Percentiles rank a stretch among this genome's conserved stretches.
Evolutionary conservation across 2,329 filamentous ascomycete species (phyloP).

Genomic region (Penicillium sp.): DNA sequence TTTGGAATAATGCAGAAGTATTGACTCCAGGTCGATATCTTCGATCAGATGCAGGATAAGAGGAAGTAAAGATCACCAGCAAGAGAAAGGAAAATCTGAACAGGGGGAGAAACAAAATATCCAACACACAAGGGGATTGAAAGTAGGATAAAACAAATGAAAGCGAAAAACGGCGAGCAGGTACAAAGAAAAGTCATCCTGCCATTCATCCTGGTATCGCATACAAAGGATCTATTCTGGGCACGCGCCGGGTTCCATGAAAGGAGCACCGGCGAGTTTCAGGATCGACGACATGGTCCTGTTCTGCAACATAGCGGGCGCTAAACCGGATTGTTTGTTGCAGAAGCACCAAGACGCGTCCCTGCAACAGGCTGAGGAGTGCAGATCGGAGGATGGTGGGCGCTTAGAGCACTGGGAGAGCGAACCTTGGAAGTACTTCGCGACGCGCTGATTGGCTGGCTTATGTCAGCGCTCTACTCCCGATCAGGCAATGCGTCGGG

Average conservation of each 20-base stretch:
- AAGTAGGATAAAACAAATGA: constrained; percentile 10
- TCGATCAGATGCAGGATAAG: constrained; percentile 4
- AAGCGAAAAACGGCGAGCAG: constrained; percentile 4
- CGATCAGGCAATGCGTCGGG: constrained; percentile 23
- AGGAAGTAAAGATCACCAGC: constrained; percentile 4
- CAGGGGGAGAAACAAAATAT: constrained; percentile 1
- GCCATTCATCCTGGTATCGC: constrained; percentile 13
- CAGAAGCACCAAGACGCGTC: too few species aligned
- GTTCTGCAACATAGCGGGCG: constrained; percentile 13
- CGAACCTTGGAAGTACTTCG: constrained; percentile 21
- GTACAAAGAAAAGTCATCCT: constrained; percentile 7
- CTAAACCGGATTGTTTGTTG: constrained; percentile 10
- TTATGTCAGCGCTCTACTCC: constrained; percentile 28
- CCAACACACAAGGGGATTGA: constrained; percentile 15
- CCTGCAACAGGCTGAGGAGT: constrained; percentile 1
- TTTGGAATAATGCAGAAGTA: neutral
- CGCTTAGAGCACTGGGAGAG: constrained; percentile 15
- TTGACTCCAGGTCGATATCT: neutral
- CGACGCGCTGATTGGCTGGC: constrained; percentile 24
- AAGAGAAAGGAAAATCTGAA: constrained; percentile 3
- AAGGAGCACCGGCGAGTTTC: constrained; percentile 25
- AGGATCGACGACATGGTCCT: constrained; percentile 21
- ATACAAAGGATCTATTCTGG: constrained; percentile 23
- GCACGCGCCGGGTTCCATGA: constrained; percentile 35
- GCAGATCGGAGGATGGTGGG: constrained; percentile 11